A percentile compares a stretch with the other conserved stretches of the same genome.
Evolutionary conservation across 1,284 basidiomycete species (phyloP).

Genomic region (Trichosporon sp.): DNA sequence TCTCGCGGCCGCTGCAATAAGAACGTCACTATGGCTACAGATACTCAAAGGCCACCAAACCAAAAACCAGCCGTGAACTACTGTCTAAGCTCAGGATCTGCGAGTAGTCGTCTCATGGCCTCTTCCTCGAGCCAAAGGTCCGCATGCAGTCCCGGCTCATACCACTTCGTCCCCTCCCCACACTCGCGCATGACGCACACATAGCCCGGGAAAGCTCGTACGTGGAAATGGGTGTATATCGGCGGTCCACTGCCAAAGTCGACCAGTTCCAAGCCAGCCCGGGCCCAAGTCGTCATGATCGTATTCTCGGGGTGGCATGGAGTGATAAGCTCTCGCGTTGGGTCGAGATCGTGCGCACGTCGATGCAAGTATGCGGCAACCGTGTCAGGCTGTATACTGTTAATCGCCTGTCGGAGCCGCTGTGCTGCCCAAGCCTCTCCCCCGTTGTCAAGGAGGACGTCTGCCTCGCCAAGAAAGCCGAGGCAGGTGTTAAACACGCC

Average conservation of each 20-base stretch:
- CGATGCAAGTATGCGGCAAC: constrained; percentile 48
- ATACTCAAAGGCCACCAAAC: neutral
- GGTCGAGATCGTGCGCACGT: constrained; percentile 44
- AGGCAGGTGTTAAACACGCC: constrained; percentile 33
- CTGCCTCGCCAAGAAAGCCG: constrained; percentile 44
- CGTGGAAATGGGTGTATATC: constrained; percentile 27
- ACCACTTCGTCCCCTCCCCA: constrained; percentile 4
- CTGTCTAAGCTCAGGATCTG: constrained; percentile 5
- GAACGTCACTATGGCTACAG: no score
- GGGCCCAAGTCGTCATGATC: constrained; percentile 50
- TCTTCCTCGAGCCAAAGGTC: constrained; percentile 12
- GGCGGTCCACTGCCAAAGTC: constrained; percentile 47
- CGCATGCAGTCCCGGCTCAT: constrained; percentile 10
- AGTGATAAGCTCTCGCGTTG: constrained; percentile 44
- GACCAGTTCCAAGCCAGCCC: constrained; percentile 45
- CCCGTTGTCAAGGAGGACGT: constrained; percentile 31
- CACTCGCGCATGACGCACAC: constrained; percentile 4
- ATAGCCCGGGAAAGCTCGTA: constrained; percentile 8
- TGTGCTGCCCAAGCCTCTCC: neutral
- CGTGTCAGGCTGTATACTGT: constrained; percentile 27
- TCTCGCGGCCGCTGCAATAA: no score
- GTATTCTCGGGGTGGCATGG: constrained; percentile 44
- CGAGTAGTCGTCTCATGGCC: constrained; percentile 7
- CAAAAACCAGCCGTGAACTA: neutral
- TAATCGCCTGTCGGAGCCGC: constrained; percentile 40